Conservation (phyloP, 1,139 yeast species). For the Saccharomycopsis phalli region DNA sequence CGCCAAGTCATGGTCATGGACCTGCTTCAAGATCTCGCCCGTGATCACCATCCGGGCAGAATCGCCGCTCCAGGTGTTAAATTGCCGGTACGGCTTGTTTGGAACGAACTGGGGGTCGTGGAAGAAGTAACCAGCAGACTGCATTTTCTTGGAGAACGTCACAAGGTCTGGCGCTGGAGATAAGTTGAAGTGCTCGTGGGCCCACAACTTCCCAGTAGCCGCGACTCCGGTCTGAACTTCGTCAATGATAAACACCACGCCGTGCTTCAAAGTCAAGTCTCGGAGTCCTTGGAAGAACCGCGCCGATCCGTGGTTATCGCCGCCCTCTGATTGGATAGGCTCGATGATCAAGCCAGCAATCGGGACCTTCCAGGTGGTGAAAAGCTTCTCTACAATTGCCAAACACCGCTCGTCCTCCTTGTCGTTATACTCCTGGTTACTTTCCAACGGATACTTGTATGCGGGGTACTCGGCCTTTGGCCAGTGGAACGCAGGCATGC, state of each 20-base stretch:
- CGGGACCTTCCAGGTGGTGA: constrained; percentile 40
- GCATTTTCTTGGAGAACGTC: constrained; percentile 70
- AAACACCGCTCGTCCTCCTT: constrained; percentile 57
- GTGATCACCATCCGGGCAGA: constrained; percentile 62
- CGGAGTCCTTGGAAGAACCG: constrained; percentile 57
- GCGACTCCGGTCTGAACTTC: constrained; percentile 76
- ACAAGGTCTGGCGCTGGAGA: constrained; percentile 63
- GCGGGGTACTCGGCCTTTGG: constrained; percentile 67
- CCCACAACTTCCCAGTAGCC: constrained; percentile 66
- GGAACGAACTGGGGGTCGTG: constrained; percentile 55
- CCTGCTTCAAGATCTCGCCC: constrained; percentile 53
- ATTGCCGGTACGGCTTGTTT: constrained; percentile 60
- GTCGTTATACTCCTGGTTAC: constrained; percentile 41
- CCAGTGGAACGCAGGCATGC: constrained; percentile 71
- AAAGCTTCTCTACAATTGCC: constrained; percentile 43
- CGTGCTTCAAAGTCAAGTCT: constrained; percentile 51
- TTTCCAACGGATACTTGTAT: constrained; percentile 55
- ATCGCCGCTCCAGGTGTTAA: constrained; percentile 83
- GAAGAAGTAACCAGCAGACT: constrained; percentile 72
- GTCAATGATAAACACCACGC: constrained; percentile 54
- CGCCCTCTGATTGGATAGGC: constrained; percentile 72
- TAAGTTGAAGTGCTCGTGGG: constrained; percentile 62
- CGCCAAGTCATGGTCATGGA: constrained; percentile 43
- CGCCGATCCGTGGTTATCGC: constrained; percentile 58
- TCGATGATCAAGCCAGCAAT: constrained; percentile 66